Base-by-base conservation (phyloP, 192 early-diverging fungal species). In the Phycomyces blakesleeanus region DNA sequence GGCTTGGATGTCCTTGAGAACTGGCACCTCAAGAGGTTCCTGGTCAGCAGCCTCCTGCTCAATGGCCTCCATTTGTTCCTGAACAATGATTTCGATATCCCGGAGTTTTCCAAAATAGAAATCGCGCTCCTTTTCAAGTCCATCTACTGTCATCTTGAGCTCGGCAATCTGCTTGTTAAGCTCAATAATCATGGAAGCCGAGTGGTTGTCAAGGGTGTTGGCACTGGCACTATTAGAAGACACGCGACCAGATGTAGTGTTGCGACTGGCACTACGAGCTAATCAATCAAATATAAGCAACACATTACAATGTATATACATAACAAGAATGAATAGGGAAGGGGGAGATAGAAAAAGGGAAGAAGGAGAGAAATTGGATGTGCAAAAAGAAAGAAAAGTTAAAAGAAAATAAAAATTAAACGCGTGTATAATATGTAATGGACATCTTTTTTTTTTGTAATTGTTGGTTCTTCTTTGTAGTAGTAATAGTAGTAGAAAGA, bases 31-130 rank as follows among this genome's bases (percentile, higher is more conserved):
- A 18, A 42, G 65, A 14, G 39, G 27, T 21, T 63, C 60, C 22
- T 78, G 81, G 2, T 79, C 75, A 50, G 72, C 73, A 25, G 78
- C 76, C 0, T 81, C 83, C 15, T 79, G 73, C 16, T 62, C 73
- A 14, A 64, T 58, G 5, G 66, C 47, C 59, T 95, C 89, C 12
- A 90, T 44, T 56, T 87, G 71, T 58, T 91, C 80, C 77, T 97
- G 95, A 11, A 97, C 85, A 59, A 91, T 80, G 26, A 99, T 83
- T 63, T 97, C 95, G 76, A 97, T 94, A 71, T 97, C 94, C 34
- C 95, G 78, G 64, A 97, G 77, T 77, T 97, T 99, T 24, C 74
- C 69, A 74, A 96, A 99, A 66, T 99, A 99, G 73, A 99, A 99
- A 64, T 99, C 95, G 22, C 97, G 82, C 72, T 99, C 95, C 77